phyloP scores from a whole-genome alignment of 352 stramenopile genomes.

The Aphanomyces stellatus region DNA sequence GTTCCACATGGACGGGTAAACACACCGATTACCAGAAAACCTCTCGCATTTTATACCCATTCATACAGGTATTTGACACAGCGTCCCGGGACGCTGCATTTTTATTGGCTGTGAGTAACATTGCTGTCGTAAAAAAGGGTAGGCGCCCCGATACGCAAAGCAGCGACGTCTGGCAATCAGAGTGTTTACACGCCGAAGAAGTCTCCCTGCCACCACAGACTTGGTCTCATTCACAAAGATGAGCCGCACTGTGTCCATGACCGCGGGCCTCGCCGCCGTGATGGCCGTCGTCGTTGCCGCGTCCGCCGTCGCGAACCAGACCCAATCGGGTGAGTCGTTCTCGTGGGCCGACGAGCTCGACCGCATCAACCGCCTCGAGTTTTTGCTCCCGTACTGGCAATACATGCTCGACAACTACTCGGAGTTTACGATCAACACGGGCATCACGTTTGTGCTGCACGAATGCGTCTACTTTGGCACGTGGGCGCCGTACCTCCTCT shows the following conservation, averaged over 20 bases:
- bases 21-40: slow-evolving; percentile 14
- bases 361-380: slow-evolving; percentile 14
- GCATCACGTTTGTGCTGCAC: slow-evolving; percentile 19
- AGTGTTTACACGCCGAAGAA: neutral
- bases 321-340: neutral
- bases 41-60: neutral
- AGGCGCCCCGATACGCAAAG: neutral
- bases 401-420: slow-evolving; percentile 23
- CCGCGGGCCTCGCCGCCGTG: neutral
- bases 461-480: slow-evolving; percentile 21
- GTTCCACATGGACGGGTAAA: neutral
- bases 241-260: neutral
- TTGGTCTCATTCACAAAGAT: neutral
- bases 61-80: neutral
- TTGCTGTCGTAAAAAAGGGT: neutral
- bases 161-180: neutral
- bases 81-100: neutral
- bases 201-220: neutral
- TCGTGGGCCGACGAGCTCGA: slow-evolving; percentile 3
- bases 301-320: neutral
- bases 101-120: neutral
- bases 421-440: slow-evolving; percentile 21
- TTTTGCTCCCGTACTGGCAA: slow-evolving; percentile 19
- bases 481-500: slow-evolving; percentile 18
- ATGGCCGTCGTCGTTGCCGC: neutral